phyloP scores from a whole-genome alignment of 148 eudicot genomes.

The Vaccinium corymbosum region DNA sequence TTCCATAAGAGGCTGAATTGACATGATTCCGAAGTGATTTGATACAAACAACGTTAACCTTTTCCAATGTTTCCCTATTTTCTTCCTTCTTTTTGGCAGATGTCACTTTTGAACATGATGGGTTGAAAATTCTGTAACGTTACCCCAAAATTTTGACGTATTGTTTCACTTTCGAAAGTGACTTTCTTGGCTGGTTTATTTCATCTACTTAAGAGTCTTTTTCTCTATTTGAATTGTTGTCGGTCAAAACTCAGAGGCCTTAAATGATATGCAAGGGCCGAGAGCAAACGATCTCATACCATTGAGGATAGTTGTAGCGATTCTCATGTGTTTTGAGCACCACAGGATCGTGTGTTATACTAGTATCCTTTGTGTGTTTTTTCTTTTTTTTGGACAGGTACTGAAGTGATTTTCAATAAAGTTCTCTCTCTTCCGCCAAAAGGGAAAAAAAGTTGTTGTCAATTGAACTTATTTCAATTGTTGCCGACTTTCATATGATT shows the following conservation, averaged over 20 bases:
- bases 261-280: no score
- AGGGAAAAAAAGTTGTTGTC: not conserved
- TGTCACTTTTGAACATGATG: not conserved
- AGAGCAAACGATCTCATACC: no score
- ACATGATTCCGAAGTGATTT: not conserved
- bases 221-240: not conserved
- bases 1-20: not conserved
- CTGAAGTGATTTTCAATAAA: not conserved
- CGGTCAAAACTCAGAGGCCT: no score
- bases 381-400: no score
- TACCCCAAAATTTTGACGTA: not conserved
- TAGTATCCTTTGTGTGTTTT: no score
- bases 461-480: not conserved
- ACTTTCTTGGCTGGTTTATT: not conserved
- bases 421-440: not conserved
- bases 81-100: slow-evolving; percentile 28
- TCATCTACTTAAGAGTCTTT: not conserved
- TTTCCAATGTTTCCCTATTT: slow-evolving; percentile 10
- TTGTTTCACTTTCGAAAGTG: not conserved
- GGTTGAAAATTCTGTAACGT: not conserved
- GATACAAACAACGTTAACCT: not conserved
- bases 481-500: not conserved
- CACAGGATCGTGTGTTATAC: no score
- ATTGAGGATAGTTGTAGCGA: no score
- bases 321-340: no score